Evolutionary conservation across 257 asterid genomes (phyloP).

Genomic region (Haberlea rhodopensis): DNA sequence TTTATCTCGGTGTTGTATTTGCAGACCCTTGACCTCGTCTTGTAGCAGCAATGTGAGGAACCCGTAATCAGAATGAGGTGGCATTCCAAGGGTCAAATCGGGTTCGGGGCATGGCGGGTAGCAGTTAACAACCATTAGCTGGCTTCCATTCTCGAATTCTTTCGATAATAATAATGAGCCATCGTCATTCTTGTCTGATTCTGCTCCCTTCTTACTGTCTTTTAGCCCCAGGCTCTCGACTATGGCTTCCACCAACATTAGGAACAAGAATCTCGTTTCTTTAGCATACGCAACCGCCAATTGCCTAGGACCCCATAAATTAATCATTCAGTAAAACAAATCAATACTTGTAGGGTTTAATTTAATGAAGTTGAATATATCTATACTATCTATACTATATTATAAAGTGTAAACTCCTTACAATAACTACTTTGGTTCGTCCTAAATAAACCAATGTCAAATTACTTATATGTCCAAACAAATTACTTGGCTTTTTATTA

Average conservation of each 20-base stretch:
- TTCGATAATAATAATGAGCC: slow-evolving; percentile 32
- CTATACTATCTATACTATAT: too few relatives aligned
- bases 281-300: slow-evolving; percentile 46
- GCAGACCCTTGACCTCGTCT: slow-evolving; percentile 80
- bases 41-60: slow-evolving; percentile 79
- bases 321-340: too few relatives aligned
- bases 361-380: too few relatives aligned
- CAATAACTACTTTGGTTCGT: too few relatives aligned
- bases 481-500: too few relatives aligned
- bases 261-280: slow-evolving; percentile 56
- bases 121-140: slow-evolving; percentile 71
- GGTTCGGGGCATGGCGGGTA: slow-evolving; percentile 94
- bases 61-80: slow-evolving; percentile 92
- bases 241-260: slow-evolving; percentile 63
- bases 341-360: too few relatives aligned
- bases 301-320: too few relatives aligned
- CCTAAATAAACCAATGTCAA: too few relatives aligned
- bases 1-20: slow-evolving; percentile 41
- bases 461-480: too few relatives aligned
- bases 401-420: too few relatives aligned
- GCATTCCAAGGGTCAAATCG: slow-evolving; percentile 81
- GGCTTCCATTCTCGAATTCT: slow-evolving; percentile 80
- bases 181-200: background rate
- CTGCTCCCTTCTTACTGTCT: slow-evolving; percentile 31
- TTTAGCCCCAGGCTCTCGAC: slow-evolving; percentile 65